phyloP scores from a whole-genome alignment of 2,329 filamentous ascomycete genomes.

The Venturia nashicola region DNA sequence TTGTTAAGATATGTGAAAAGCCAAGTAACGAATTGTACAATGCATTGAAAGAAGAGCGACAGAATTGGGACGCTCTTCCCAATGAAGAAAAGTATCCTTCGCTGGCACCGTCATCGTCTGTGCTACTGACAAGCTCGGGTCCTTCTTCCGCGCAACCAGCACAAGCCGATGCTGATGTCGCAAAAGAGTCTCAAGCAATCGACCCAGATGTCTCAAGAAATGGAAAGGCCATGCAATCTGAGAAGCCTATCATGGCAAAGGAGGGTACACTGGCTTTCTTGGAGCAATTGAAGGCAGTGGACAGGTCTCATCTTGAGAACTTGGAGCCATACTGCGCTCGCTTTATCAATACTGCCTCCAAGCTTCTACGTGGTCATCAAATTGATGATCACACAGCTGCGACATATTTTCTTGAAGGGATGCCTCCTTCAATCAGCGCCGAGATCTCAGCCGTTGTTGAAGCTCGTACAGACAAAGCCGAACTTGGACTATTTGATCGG shows the following conservation, averaged over 20 bases:
- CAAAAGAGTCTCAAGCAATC: neutral
- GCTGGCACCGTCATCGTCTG: conserved; percentile 11
- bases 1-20: conserved; percentile 72
- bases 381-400: conserved; percentile 3
- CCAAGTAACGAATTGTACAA: conserved; percentile 49
- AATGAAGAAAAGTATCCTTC: conserved; percentile 30
- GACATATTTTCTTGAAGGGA: conserved; percentile 5
- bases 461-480: neutral
- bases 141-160: neutral
- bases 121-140: neutral
- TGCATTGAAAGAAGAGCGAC: conserved; percentile 51
- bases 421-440: neutral
- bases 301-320: conserved; percentile 4
- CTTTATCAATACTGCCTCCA: conserved; percentile 7
- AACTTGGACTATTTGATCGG: neutral
- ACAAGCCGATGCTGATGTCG: neutral
- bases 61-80: conserved; percentile 55
- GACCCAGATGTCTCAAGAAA: conserved; percentile 3
- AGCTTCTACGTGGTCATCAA: neutral
- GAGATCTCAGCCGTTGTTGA: neutral
- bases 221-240: conserved; percentile 3
- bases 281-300: conserved; percentile 3
- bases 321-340: conserved; percentile 1
- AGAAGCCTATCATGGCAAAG: neutral
- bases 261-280: conserved; percentile 2